A percentile compares a stretch with the other conserved stretches of the same genome.
Conservation (phyloP, 495 filamentous ascomycete genomes). For the Parachaetomium inaequale region DNA sequence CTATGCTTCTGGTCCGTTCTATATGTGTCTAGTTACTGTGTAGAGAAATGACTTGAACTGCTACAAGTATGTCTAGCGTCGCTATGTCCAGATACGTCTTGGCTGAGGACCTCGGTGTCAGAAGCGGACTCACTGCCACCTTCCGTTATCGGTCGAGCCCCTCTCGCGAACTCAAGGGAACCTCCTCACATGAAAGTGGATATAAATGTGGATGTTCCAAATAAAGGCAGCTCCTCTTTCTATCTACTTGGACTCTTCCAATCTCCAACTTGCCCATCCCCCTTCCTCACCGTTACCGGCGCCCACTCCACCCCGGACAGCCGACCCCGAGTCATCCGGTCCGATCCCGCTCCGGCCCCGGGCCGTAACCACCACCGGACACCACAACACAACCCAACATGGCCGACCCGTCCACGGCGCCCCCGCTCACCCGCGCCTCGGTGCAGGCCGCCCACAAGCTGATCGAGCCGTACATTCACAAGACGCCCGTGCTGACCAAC, state of each 20-base stretch:
- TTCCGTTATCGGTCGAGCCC: conserved; percentile 16
- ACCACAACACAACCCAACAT: conserved; percentile 30
- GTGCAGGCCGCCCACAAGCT: conserved; percentile 66
- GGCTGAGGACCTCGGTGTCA: conserved; percentile 1
- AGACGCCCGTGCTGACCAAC: conserved; percentile 77
- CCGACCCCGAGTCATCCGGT: not conserved
- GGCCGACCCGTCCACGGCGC: conserved; percentile 48
- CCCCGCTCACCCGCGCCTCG: conserved; percentile 63
- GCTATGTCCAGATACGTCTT: too few relatives aligned
- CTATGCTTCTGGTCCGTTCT: too few relatives aligned
- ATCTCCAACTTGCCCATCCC: not conserved
- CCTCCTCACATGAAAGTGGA: not conserved
- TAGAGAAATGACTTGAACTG: too few relatives aligned
- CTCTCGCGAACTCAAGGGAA: too few relatives aligned
- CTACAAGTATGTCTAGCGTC: too few relatives aligned
- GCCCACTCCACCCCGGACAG: conserved; percentile 1
- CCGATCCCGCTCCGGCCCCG: conserved; percentile 10
- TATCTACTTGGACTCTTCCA: not conserved
- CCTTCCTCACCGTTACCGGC: not conserved
- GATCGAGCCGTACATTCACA: conserved; percentile 74
- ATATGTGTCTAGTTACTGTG: too few relatives aligned
- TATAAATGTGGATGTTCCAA: conserved; percentile 3
- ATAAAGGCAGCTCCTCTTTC: not conserved
- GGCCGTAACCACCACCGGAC: not conserved
- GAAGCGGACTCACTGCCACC: not conserved